Percentiles rank a stretch among this genome's conserved stretches.
Evolutionary conservation across 2,329 filamentous ascomycete species (phyloP).

Genomic region (Aspergillus sp.): DNA sequence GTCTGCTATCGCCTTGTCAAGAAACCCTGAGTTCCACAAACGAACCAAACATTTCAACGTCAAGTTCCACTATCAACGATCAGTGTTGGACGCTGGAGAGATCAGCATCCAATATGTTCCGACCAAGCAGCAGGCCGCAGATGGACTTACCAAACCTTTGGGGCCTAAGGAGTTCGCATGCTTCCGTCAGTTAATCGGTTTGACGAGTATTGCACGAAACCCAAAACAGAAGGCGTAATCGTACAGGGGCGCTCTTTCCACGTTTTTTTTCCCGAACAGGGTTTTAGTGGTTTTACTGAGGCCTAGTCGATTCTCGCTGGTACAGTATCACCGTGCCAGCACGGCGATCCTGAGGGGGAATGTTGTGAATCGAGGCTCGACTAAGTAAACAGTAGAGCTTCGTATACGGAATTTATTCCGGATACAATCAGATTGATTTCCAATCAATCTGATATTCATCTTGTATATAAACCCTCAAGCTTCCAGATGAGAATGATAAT

Average conservation of each 20-base stretch:
- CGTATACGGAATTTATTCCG: too few relatives aligned
- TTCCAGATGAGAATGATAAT: too few relatives aligned
- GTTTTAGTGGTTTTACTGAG: constrained; percentile 4
- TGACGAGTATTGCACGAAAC: background rate
- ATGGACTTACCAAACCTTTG: constrained; percentile 3
- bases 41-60: background rate
- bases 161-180: background rate
- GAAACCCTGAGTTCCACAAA: background rate
- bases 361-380: too few relatives aligned
- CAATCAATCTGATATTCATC: too few relatives aligned
- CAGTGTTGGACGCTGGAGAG: background rate
- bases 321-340: constrained; percentile 1
- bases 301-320: background rate
- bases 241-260: constrained; percentile 4
- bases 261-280: constrained; percentile 1
- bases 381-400: too few relatives aligned
- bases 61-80: constrained; percentile 4
- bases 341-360: background rate
- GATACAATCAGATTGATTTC: too few relatives aligned
- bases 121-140: background rate
- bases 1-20: background rate
- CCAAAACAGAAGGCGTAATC: background rate
- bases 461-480: too few relatives aligned
- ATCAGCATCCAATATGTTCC: constrained; percentile 3
- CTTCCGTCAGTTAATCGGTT: constrained; percentile 2